A percentile compares a stretch with the other conserved stretches of the same genome.
These are phyloP conservation scores for Saprolegnia parasitica DNA, from an alignment of 352 stramenopile species.

Conservation along the genomic window DNA sequence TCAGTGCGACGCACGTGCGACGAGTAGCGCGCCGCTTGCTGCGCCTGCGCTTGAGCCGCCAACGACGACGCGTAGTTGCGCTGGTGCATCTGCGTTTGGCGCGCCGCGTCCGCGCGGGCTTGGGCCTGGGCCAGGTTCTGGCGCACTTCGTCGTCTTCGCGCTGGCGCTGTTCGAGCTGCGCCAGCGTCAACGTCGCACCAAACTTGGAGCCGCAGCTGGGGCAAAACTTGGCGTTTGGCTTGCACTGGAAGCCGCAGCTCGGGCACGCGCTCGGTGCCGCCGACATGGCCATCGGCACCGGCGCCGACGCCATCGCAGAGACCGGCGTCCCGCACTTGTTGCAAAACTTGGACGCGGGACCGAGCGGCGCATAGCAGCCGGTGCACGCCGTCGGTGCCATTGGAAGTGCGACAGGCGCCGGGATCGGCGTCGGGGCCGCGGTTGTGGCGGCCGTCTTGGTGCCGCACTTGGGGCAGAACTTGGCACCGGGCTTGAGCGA, in stretches of 20 bases:
- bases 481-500: conserved; percentile 18
- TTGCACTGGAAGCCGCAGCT: conserved; percentile 71
- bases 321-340: conserved; percentile 54
- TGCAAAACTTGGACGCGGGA: conserved; percentile 64
- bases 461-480: conserved; percentile 26
- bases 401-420: conserved; percentile 5
- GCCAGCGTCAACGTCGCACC: conserved; percentile 36
- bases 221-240: conserved; percentile 70
- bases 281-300: conserved; percentile 25
- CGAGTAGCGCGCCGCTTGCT: conserved; percentile 8
- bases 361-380: conserved; percentile 54
- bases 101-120: conserved; percentile 41
- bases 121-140: conserved; percentile 64
- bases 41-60: conserved; percentile 45
- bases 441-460: conserved; percentile 17
- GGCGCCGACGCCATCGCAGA: conserved; percentile 31
- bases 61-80: conserved; percentile 63
- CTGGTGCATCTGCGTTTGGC: conserved; percentile 58
- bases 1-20: not conserved
- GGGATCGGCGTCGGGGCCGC: conserved; percentile 30
- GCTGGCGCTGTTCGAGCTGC: conserved; percentile 3
- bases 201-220: conserved; percentile 77
- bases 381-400: conserved; percentile 33
- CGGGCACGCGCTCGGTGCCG: conserved; percentile 48
- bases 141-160: conserved; percentile 69